A percentile compares a stretch with the other conserved stretches of the same genome.
Evolutionary conservation across 225 moss, liverwort and hornwort genomes (phyloP).

Genomic region (Sphagnum contortum): DNA sequence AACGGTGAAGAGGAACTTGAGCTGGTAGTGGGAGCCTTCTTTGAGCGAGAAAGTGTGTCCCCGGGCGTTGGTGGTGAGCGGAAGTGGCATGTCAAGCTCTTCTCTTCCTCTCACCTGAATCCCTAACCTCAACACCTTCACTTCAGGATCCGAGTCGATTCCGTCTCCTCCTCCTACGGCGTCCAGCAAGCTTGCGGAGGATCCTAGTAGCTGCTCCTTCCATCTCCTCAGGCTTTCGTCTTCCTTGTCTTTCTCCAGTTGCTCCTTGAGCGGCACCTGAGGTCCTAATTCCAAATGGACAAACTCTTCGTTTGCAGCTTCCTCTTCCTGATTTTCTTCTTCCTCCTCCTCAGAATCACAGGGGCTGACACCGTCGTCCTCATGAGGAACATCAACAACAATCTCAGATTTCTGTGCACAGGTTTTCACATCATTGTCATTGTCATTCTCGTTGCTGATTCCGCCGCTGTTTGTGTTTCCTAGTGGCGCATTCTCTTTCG

Average conservation of each 20-base stretch:
- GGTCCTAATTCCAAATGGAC: slow-evolving; percentile 37
- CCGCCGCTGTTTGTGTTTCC: slow-evolving; percentile 13
- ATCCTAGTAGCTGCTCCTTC: slow-evolving; percentile 89
- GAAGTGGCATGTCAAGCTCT: slow-evolving; percentile 55
- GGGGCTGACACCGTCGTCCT: slow-evolving; percentile 6
- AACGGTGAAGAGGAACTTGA: slow-evolving; percentile 78
- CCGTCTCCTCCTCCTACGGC: slow-evolving; percentile 19
- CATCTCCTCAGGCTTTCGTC: slow-evolving; percentile 88
- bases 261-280: slow-evolving; percentile 39
- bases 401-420: slow-evolving; percentile 28
- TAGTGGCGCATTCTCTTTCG: too few species aligned
- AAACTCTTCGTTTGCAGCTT: slow-evolving; percentile 15
- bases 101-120: slow-evolving; percentile 61
- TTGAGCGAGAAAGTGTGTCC: slow-evolving; percentile 74
- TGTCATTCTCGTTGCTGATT: slow-evolving; percentile 15
- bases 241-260: slow-evolving; percentile 72
- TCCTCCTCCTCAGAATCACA: slow-evolving; percentile 33
- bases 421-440: slow-evolving; percentile 1
- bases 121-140: slow-evolving; percentile 62
- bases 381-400: slow-evolving; percentile 5
- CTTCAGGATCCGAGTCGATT: slow-evolving; percentile 63
- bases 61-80: slow-evolving; percentile 50
- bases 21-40: slow-evolving; percentile 58
- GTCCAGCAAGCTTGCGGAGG: slow-evolving; percentile 47
- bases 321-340: background rate